Conservation (phyloP, 306 rosid genomes). For the Psophocarpus tetragonolobus region DNA sequence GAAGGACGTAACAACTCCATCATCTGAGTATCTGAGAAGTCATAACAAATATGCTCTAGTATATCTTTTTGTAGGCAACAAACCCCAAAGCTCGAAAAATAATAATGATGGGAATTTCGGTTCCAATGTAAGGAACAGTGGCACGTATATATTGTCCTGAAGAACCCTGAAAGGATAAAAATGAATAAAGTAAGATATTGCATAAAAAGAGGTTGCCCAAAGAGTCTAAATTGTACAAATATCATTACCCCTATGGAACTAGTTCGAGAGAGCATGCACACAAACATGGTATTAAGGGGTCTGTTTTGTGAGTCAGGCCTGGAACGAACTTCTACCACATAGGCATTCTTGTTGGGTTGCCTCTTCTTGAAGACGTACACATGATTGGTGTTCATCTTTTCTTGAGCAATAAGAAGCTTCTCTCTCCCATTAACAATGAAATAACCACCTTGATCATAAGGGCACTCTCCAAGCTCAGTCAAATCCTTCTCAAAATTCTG, state of each 20-base stretch:
- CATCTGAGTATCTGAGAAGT: constrained; percentile 88
- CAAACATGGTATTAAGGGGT: constrained; percentile 96
- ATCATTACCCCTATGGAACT: constrained; percentile 94
- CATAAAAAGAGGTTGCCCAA: not conserved
- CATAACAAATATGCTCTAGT: constrained; percentile 92
- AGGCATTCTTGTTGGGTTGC: constrained; percentile 93
- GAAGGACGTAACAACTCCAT: constrained; percentile 99
- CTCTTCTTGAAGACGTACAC: constrained; percentile 93
- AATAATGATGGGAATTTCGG: constrained; percentile 94
- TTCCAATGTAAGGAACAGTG: constrained; percentile 87
- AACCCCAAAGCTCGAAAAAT: constrained; percentile 96
- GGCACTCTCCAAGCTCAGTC: constrained; percentile 95
- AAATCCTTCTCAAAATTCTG: constrained; percentile 97
- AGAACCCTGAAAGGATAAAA: constrained; percentile 67
- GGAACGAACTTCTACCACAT: constrained; percentile 94
- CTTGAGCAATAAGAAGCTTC: constrained; percentile 91
- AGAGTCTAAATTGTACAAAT: not conserved
- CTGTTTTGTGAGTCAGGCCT: constrained; percentile 99
- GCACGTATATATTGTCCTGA: constrained; percentile 95
- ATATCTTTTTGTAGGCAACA: constrained; percentile 96
- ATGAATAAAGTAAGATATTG: constrained; percentile 13
- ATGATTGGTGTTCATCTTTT: constrained; percentile 96
- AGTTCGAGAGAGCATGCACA: constrained; percentile 90
- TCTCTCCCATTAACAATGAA: constrained; percentile 89
- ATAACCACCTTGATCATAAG: constrained; percentile 94